Evolutionary conservation across 2,329 filamentous ascomycete species (phyloP), one percentile per base, ranked within the genome.

Genomic region (Penicillium sp.): DNA sequence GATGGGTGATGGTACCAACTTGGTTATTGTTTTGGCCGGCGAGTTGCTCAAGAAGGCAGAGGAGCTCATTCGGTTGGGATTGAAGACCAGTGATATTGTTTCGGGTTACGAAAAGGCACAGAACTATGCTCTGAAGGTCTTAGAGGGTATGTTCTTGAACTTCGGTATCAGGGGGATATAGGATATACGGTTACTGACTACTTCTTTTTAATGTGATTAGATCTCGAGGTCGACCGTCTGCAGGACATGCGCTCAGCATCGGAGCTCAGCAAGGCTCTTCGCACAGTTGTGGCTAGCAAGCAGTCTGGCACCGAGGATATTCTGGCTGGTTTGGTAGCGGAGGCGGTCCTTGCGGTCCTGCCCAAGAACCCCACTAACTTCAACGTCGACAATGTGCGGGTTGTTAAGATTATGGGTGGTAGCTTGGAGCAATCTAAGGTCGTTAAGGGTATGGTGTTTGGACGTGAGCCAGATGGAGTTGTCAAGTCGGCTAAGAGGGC

Each of bases 331-430:
- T 84, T 98, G 69, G 93, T 99, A 63, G 88, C 96, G 46, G 92
- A 97, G 74, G 86, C 85, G 29, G 85, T 88, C 22, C 86, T 98
- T 55, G 87, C 91, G 45, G 93, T 99, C 21, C 84, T 99, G 62
- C 95, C 96, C 65, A 97, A 97, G 82, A 96, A 97, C 79, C 90
- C 95, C 22, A 79, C 84, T 74, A 93, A 96, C 80, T 99, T 99
- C 85, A 99, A 97, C 78, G 92, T 99, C 64, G 95, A 99, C 82
- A 99, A 99, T 77, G 89, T 99, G 69, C 90, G 95, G 59, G 96
- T 99, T 57, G 96, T 99, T 69, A 99, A 99, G 85, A 99, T 99
- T 71, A 98, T 99, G 93, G 95, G 95, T 68, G 93, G 95, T 64
- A 92, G 90, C 74, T 81, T 99, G 72, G 91, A 96, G 71, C 93